Conservation (phyloP, 495 filamentous ascomycete genomes). For the Aspergillus asperescens region DNA sequence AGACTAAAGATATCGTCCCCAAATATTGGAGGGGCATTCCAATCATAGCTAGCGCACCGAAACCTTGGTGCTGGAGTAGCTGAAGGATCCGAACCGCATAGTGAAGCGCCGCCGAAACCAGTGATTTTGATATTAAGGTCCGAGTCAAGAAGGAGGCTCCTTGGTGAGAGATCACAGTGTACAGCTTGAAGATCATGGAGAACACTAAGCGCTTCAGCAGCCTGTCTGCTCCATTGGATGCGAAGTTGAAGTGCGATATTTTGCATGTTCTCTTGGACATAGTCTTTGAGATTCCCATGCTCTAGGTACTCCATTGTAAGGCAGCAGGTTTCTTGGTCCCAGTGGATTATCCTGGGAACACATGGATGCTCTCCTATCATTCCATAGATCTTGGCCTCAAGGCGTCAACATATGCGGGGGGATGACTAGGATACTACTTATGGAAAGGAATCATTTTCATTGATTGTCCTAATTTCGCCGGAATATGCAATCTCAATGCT, state of each 20-base stretch:
- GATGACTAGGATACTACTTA: too few species aligned
- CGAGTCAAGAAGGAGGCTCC: conserved; percentile 1
- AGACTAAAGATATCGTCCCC: neutral
- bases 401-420: too few species aligned
- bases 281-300: conserved; percentile 1
- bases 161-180: conserved; percentile 7
- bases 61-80: neutral
- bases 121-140: neutral
- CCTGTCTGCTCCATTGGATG: neutral
- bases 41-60: neutral
- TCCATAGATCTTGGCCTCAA: conserved; percentile 5
- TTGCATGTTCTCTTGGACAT: neutral
- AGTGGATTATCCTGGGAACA: neutral
- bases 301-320: conserved; percentile 1
- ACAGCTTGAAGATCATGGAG: neutral
- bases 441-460: neutral
- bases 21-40: neutral
- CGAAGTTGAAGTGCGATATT: neutral
- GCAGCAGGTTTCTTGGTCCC: neutral
- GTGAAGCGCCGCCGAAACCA: neutral
- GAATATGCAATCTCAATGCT: neutral
- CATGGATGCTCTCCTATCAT: neutral
- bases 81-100: neutral
- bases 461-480: neutral
- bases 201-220: neutral